Evolutionary conservation across 176 grass and related monocot genomes (phyloP).

Genomic region (Tillandsia leiboldiana): DNA sequence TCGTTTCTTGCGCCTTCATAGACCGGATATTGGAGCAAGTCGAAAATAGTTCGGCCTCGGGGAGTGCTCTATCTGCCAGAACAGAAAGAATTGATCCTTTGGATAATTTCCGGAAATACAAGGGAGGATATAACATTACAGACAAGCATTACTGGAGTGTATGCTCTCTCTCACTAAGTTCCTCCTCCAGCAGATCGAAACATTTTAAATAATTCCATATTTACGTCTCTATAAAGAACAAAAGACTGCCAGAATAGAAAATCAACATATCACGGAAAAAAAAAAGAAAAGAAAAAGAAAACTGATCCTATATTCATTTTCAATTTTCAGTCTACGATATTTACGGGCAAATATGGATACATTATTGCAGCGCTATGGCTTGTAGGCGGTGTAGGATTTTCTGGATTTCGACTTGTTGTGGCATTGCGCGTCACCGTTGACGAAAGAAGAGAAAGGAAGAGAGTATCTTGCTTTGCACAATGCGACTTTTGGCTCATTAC

Average conservation of each 20-base stretch:
- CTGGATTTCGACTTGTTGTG: constrained; percentile 8
- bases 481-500: constrained; percentile 29
- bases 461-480: constrained; percentile 29
- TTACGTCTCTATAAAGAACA: too few relatives aligned
- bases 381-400: constrained; percentile 34
- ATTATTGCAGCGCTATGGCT: constrained; percentile 66
- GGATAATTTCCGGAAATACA: constrained; percentile 49
- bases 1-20: constrained; percentile 14
- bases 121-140: constrained; percentile 83
- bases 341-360: constrained; percentile 79
- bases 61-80: constrained; percentile 29
- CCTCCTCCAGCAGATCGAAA: neutral
- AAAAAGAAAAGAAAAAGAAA: constrained; percentile 1
- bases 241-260: too few relatives aligned
- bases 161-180: constrained; percentile 30
- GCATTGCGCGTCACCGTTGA: constrained; percentile 39
- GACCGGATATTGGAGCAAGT: constrained; percentile 22
- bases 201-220: neutral
- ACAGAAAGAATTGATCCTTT: constrained; percentile 66
- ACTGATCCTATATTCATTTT: constrained; percentile 20
- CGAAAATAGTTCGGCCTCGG: constrained; percentile 13
- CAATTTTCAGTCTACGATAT: constrained; percentile 72
- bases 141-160: constrained; percentile 94
- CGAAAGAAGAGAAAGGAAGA: constrained; percentile 18
- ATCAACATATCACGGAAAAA: too few relatives aligned